Evolutionary conservation across 768 basidiomycete genomes (phyloP), one percentile per base, ranked within the genome.

Genomic region (Rhizopogon rudus): DNA sequence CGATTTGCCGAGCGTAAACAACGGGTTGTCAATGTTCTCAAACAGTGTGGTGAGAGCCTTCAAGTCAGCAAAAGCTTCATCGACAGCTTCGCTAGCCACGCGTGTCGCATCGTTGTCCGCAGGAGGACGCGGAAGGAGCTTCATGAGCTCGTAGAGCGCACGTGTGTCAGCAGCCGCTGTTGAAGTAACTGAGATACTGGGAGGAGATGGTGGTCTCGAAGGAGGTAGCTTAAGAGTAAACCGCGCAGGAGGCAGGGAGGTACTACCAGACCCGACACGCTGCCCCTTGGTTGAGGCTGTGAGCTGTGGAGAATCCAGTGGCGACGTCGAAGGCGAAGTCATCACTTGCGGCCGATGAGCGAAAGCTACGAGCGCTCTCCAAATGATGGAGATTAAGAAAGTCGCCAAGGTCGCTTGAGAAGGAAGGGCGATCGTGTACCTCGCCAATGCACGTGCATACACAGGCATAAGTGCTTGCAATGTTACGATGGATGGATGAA

Each of bases 71-170:
- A 87, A 83, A 2, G 87, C 91, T 63, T 91, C 90, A 52, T 87
- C 84, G 9, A 92, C 88, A 5, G 88, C 91, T 65, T 93, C 90
- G 40, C 78, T 76, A n/a, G 91, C 90, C 8, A 88, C 67, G 25
- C 73, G 73, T 9, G 79, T 77, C 9, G 71, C 65, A 57, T 74
- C 75, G 31, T 75, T 78, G 48, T 76, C 76, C n/a, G 70, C 69
- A 13, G 60, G 64, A 33, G 91, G 89, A 8, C 82, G 79, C 20
- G 90, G 87, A 37, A 92, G 74, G 25, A 71, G 67, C 44, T 67
- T 73, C 43, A 92, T 72, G 28, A 89, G 73, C 44, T 87, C 81
- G 65, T 73, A 82, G n/a, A 90, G 67, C 3, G 78, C 77, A 28
- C 79, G 80, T 5, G 82, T 81, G 57, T 93, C 90, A 3, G 75